Evolutionary conservation across 768 basidiomycete species (phyloP).

Genomic region (Panaeolus papilionaceus): DNA sequence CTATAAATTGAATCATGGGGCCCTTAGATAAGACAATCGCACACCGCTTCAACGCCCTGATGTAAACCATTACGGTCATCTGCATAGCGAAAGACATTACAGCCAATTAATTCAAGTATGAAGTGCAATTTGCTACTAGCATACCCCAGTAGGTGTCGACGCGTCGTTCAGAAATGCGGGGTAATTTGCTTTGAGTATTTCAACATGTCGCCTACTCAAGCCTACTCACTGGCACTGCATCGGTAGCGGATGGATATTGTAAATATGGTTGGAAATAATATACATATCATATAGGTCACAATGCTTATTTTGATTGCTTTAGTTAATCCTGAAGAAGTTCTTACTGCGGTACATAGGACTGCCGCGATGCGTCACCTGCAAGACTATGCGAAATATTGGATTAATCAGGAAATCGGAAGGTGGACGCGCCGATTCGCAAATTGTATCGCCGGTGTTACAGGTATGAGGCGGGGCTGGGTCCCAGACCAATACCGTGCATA

Average conservation of each 20-base stretch:
- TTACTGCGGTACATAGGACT: not conserved
- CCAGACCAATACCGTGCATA: not conserved
- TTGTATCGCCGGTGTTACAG: not conserved
- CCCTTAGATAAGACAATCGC: no score
- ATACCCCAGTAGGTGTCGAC: no score
- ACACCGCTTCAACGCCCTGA: no score
- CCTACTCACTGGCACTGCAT: not conserved
- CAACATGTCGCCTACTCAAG: not conserved
- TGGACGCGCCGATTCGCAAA: not conserved
- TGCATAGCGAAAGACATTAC: no score
- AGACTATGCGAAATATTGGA: not conserved
- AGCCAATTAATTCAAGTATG: no score
- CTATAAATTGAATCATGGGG: no score
- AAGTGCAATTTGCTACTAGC: no score
- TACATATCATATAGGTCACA: not conserved
- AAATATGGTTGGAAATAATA: not conserved
- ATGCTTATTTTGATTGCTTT: not conserved
- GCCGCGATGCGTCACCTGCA: not conserved
- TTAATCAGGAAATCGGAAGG: not conserved
- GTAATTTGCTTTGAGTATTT: not conserved
- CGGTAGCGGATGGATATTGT: not conserved
- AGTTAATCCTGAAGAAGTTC: not conserved
- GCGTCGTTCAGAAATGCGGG: not conserved
- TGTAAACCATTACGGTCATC: no score
- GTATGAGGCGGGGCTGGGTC: not conserved